Conservation (phyloP, 1,139 yeast species). For the Candida sanyaensis region DNA sequence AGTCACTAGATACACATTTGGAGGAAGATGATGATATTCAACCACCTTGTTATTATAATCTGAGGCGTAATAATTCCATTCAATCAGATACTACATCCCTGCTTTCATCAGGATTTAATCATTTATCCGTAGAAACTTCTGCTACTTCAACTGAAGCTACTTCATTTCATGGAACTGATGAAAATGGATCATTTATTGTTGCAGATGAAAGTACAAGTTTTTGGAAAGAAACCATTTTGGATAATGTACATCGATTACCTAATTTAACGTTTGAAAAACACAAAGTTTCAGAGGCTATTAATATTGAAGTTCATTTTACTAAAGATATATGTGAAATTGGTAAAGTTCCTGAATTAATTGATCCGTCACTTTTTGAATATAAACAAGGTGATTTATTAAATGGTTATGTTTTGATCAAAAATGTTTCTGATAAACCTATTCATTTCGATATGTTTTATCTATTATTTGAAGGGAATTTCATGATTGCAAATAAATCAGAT, state of each 20-base stretch:
- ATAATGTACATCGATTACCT: constrained; percentile 37
- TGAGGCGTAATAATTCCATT: constrained; percentile 3
- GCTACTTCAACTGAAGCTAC: constrained; percentile 1
- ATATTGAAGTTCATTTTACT: constrained; percentile 35
- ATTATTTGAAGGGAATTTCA: constrained; percentile 39
- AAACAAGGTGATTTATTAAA: constrained; percentile 43
- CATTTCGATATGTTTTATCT: constrained; percentile 46
- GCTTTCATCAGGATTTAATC: constrained; percentile 1
- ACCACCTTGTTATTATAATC: constrained; percentile 12
- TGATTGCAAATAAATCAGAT: constrained; percentile 17
- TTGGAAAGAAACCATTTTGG: constrained; percentile 43
- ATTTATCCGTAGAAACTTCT: neutral
- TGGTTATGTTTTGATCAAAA: constrained; percentile 36
- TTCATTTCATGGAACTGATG: neutral
- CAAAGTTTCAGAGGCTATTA: constrained; percentile 26
- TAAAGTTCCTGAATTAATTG: constrained; percentile 29
- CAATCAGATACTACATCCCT: constrained; percentile 6
- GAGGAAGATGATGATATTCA: constrained; percentile 12
- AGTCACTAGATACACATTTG: constrained; percentile 11
- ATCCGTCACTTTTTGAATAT: constrained; percentile 38
- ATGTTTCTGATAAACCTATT: constrained; percentile 26
- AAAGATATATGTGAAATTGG: constrained; percentile 36
- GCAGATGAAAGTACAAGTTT: constrained; percentile 33
- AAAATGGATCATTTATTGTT: constrained; percentile 12
- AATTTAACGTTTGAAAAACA: constrained; percentile 34